These are phyloP conservation scores for Hura crepitans DNA, from an alignment of 441 rosid species.

Conservation along the genomic window DNA sequence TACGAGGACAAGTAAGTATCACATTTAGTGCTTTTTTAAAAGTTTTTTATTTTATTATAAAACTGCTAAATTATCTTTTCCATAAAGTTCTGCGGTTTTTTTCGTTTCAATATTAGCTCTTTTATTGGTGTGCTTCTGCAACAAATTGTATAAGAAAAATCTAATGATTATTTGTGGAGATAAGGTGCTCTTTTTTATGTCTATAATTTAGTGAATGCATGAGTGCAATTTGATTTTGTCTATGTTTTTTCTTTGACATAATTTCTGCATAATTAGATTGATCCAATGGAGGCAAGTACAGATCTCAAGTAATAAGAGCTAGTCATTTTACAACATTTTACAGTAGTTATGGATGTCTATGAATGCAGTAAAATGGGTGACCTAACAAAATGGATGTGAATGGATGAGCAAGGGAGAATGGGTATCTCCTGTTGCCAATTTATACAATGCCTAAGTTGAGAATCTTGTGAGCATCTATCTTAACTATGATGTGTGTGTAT, in stretches of 20 bases:
- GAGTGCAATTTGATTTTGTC: background rate
- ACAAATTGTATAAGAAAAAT: background rate
- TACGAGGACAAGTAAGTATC: slow-evolving; percentile 58
- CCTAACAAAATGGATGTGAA: too few species aligned
- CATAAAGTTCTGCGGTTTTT: slow-evolving; percentile 1
- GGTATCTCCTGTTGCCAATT: too few species aligned
- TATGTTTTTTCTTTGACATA: background rate
- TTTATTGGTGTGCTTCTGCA: background rate
- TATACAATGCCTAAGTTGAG: background rate
- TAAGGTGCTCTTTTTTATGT: background rate
- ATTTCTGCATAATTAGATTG: background rate
- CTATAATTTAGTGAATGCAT: background rate
- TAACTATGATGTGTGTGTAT: background rate
- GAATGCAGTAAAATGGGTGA: background rate
- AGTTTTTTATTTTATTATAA: background rate
- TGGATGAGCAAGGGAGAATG: too few species aligned
- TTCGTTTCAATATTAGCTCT: background rate
- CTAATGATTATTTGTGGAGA: background rate
- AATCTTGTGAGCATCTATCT: background rate
- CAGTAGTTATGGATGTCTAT: background rate
- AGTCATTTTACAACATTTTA: background rate
- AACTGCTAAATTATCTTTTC: background rate
- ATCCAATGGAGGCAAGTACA: background rate
- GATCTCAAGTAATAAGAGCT: background rate
- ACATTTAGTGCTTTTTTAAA: slow-evolving; percentile 6